Percentiles rank a stretch among this genome's conserved stretches.
Evolutionary conservation across 768 basidiomycete genomes (phyloP).

Genomic region (Kwoniella pini): DNA sequence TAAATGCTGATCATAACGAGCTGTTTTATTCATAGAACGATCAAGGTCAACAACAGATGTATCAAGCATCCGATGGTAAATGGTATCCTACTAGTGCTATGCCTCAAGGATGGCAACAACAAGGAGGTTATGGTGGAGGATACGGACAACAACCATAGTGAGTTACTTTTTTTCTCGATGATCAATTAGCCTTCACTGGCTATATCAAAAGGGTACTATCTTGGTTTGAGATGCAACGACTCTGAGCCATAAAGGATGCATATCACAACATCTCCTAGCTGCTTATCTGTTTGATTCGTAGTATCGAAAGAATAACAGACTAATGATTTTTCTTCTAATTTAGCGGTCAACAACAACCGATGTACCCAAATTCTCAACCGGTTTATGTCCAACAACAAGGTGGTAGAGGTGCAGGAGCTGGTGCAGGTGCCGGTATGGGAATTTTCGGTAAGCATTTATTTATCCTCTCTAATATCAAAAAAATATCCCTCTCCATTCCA

Average conservation of each 20-base stretch:
- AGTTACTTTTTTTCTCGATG: background rate
- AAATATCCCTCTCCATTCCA: too few species aligned
- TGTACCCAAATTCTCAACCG: conserved; percentile 23
- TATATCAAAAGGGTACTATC: too few species aligned
- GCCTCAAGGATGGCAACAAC: conserved; percentile 22
- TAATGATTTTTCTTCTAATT: background rate
- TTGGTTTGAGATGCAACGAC: too few species aligned
- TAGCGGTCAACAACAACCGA: conserved; percentile 27
- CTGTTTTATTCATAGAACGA: background rate
- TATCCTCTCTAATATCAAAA: too few species aligned
- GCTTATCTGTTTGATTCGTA: too few species aligned
- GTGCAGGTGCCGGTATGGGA: conserved; percentile 13
- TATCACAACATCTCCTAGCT: too few species aligned
- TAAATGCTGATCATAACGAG: background rate
- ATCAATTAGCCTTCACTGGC: too few species aligned
- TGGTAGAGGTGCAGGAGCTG: conserved; percentile 7
- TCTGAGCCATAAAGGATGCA: too few species aligned
- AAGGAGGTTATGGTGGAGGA: conserved; percentile 1
- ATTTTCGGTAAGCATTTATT: conserved; percentile 11
- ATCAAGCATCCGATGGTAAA: conserved; percentile 42
- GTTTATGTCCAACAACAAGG: conserved; percentile 18
- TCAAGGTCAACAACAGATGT: conserved; percentile 28
- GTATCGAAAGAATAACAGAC: too few species aligned
- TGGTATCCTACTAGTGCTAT: conserved; percentile 35
- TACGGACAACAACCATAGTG: conserved; percentile 21